Base-by-base conservation (phyloP, 2,329 filamentous ascomycete genomes). In the Biscogniauxia mediterranea region DNA sequence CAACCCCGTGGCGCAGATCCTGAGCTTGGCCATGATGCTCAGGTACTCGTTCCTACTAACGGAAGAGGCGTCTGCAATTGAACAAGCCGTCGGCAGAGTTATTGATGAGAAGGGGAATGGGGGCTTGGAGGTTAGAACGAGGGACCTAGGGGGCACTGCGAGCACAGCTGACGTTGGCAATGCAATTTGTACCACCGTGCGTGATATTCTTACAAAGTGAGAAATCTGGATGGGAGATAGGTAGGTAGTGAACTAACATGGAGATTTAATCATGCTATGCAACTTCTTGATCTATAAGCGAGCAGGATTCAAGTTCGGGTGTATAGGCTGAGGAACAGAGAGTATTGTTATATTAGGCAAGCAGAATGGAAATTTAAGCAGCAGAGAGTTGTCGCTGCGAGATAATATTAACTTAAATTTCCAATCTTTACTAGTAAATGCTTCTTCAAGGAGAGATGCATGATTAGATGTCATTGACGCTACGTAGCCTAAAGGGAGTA, bases 21-120 rank as follows among this genome's bases (percentile, higher is more conserved):
- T 92, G 49, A 91, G 88, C 55, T 77, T 90, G 25, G 87, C 87
- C 59, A 89, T 92, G 88, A 85, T 92, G 81, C 80, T 92, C 65
- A 86, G 90, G 70, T 92, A 92, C 77, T 91, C 88, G 1, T 81
- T 90, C 55, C 80, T 83, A 63, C 79, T 85, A 63, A 81, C 83
- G 6, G 81, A 83, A 8, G 83, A 91, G 66, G 87, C 88, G 1
- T 77, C 79, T 57, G 83, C 85, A 32, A 81, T 91, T 60, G 88
- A 91, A 68, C 79, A 84, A 62, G 88, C 88, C 0, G 87, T 90
- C 2, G 81, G 81, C 62, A 82, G 81, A 23, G 84, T 87, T 15
- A 84, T 91, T 55, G 88, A 91, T 68, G 82, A 83, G 9, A 46
- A 46, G 13, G 38, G 13, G 17, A 46, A 46, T 7, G 38, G 38